A percentile compares a stretch with the other conserved stretches of the same genome.
Conservation (phyloP, 1,139 yeast species). For the Komagataea norvegica region DNA sequence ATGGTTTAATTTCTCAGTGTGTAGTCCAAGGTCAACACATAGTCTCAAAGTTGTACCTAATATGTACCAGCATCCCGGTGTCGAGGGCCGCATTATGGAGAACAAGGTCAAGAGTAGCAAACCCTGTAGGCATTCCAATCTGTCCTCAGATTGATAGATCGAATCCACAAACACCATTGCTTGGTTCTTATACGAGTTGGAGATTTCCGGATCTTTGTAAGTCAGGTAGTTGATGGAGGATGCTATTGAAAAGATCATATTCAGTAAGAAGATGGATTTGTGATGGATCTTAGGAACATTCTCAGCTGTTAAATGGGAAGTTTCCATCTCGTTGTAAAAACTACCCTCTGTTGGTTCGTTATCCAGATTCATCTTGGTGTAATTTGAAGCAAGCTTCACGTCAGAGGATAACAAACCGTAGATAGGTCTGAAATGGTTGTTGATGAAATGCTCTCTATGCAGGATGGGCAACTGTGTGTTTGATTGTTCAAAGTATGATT, state of each 20-base stretch:
- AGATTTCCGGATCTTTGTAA: slow-evolving; percentile 53
- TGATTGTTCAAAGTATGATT: slow-evolving; percentile 69
- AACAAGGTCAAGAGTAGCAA: slow-evolving; percentile 62
- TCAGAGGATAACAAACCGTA: slow-evolving; percentile 62
- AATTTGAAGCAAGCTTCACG: slow-evolving; percentile 57
- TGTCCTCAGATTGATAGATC: slow-evolving; percentile 53
- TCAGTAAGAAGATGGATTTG: slow-evolving; percentile 55
- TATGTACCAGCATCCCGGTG: slow-evolving; percentile 92
- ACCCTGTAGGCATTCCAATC: slow-evolving; percentile 70
- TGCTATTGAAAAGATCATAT: slow-evolving; percentile 76
- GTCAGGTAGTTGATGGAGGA: slow-evolving; percentile 70
- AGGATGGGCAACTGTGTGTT: slow-evolving; percentile 78
- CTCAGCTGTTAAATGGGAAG: slow-evolving; percentile 6
- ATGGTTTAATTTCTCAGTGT: slow-evolving; percentile 48
- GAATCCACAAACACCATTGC: slow-evolving; percentile 60
- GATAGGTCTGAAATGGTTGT: slow-evolving; percentile 64
- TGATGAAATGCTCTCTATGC: slow-evolving; percentile 73
- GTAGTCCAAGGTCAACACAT: slow-evolving; percentile 80
- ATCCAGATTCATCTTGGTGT: slow-evolving; percentile 44
- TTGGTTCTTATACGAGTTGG: slow-evolving; percentile 68
- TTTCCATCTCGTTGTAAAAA: slow-evolving; percentile 16
- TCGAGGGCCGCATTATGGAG: slow-evolving; percentile 69
- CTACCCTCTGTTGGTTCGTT: slow-evolving; percentile 27
- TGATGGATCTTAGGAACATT: slow-evolving; percentile 43
- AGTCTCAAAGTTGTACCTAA: slow-evolving; percentile 75